Evolutionary conservation across 2,329 filamentous ascomycete species (phyloP).

Genomic region (Cadophora sp.): DNA sequence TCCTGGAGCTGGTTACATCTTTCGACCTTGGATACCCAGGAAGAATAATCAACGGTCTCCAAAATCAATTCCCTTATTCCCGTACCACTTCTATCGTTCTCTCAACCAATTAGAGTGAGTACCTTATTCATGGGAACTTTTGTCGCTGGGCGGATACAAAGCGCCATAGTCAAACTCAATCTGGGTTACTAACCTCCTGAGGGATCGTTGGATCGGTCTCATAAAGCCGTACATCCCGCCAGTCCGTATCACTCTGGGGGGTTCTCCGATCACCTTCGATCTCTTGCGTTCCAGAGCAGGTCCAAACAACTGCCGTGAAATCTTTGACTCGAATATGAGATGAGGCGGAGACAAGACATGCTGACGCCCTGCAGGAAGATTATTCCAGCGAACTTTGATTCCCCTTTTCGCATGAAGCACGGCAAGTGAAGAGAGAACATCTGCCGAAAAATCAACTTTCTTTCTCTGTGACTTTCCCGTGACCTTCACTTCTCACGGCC

Average conservation of each 20-base stretch:
- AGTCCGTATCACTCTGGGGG: neutral
- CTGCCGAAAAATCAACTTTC: slow-evolving; percentile 19
- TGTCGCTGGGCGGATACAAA: neutral
- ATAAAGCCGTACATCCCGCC: neutral
- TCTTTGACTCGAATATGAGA: neutral
- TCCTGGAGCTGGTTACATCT: neutral
- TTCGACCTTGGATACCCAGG: neutral
- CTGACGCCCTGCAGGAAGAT: neutral
- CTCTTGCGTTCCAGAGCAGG: neutral
- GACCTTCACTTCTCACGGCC: neutral
- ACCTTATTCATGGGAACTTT: neutral
- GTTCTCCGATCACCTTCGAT: neutral
- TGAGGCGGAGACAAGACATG: neutral
- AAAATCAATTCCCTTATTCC: neutral
- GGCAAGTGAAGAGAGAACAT: slow-evolving; percentile 16
- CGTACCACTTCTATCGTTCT: neutral
- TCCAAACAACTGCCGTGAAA: slow-evolving; percentile 19
- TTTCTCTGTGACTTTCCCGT: neutral
- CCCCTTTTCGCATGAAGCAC: neutral
- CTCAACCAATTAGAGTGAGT: neutral
- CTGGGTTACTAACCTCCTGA: neutral
- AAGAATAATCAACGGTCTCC: neutral
- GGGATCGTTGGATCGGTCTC: neutral
- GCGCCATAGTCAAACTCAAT: neutral
- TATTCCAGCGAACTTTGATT: slow-evolving; percentile 2